These are phyloP conservation scores for Mimosa bimucronata DNA, from an alignment of 306 rosid species.

Conservation along the genomic window DNA sequence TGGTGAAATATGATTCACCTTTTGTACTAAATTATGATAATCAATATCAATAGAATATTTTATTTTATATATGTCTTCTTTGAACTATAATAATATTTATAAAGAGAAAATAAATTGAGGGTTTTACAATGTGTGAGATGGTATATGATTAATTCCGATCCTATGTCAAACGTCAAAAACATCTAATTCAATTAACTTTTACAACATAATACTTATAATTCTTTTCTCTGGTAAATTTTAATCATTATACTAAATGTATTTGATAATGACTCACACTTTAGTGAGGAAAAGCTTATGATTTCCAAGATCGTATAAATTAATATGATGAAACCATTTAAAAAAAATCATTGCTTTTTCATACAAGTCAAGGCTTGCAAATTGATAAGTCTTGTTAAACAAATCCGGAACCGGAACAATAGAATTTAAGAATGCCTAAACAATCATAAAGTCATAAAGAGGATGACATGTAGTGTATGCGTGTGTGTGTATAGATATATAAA, in stretches of 20 bases:
- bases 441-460: slow-evolving; percentile 30
- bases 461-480: neutral
- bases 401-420: neutral
- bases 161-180: too few species aligned
- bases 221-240: neutral
- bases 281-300: neutral
- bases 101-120: too few species aligned
- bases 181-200: neutral
- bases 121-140: too few species aligned
- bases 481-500: neutral
- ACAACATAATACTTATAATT: neutral
- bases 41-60: too few species aligned
- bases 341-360: neutral
- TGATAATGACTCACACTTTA: neutral
- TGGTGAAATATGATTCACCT: too few species aligned
- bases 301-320: neutral
- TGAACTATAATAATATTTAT: too few species aligned
- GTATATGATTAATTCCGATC: too few species aligned
- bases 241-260: neutral
- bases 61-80: too few species aligned
- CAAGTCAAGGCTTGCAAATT: neutral
- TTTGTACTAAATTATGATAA: too few species aligned
- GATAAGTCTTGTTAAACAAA: neutral
- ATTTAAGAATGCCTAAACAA: slow-evolving; percentile 32
- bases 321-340: neutral